Conservation (phyloP, 352 stramenopile genomes). For the Achlya hypogyna region DNA sequence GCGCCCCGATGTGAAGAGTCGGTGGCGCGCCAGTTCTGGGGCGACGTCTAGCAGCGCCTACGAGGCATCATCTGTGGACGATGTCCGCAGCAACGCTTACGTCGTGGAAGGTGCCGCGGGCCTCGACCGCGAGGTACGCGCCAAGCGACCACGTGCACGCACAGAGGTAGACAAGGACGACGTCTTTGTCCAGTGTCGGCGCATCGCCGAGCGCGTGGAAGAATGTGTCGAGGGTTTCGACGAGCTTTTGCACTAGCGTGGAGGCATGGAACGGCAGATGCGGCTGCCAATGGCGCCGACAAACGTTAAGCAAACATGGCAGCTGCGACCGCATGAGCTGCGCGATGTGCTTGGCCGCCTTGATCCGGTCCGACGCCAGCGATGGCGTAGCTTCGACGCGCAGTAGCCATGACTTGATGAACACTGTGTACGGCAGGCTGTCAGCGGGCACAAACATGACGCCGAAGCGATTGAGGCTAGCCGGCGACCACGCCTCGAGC, state of each 20-base stretch:
- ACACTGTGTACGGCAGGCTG: slow-evolving; percentile 44
- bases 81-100: neutral
- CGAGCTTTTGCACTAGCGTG: slow-evolving; percentile 38
- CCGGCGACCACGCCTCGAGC: slow-evolving; percentile 45
- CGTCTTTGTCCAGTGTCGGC: neutral
- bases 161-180: slow-evolving; percentile 1
- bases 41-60: slow-evolving; percentile 10
- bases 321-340: slow-evolving; percentile 44
- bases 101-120: neutral
- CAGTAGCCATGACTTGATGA: slow-evolving; percentile 57
- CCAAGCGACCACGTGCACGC: slow-evolving; percentile 15
- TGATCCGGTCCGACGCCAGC: slow-evolving; percentile 22
- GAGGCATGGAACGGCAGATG: slow-evolving; percentile 36
- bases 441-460: slow-evolving; percentile 48
- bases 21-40: slow-evolving; percentile 9
- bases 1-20: slow-evolving; percentile 1
- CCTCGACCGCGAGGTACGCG: neutral
- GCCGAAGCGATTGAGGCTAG: slow-evolving; percentile 37
- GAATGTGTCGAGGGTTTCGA: slow-evolving; percentile 33
- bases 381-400: slow-evolving; percentile 20
- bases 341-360: slow-evolving; percentile 33
- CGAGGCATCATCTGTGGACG: neutral
- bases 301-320: slow-evolving; percentile 40
- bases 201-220: slow-evolving; percentile 25
- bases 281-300: slow-evolving; percentile 31